phyloP scores from a whole-genome alignment of 1,284 basidiomycete genomes.

The Neolentinus lepideus region DNA sequence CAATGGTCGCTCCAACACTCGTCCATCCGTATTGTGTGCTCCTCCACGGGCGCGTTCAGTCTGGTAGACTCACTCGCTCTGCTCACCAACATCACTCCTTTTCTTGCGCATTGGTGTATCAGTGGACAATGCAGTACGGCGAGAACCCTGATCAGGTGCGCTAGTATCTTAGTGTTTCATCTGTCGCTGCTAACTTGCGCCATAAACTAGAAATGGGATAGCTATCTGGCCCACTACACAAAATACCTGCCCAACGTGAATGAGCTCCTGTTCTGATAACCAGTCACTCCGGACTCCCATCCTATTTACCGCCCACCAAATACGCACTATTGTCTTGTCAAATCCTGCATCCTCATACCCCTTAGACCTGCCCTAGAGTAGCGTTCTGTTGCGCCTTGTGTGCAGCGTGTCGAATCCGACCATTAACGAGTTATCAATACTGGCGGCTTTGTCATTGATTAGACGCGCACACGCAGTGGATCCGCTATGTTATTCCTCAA shows the following conservation, averaged over 20 bases:
- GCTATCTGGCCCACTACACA: slow-evolving; percentile 53
- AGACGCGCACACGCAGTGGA: slow-evolving; percentile 32
- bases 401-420: slow-evolving; percentile 30
- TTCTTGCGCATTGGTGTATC: slow-evolving; percentile 38
- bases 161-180: slow-evolving; percentile 4
- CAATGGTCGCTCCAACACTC: slow-evolving; percentile 43
- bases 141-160: slow-evolving; percentile 62
- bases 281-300: slow-evolving; percentile 35
- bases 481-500: slow-evolving; percentile 34
- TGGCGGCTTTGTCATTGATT: slow-evolving; percentile 32
- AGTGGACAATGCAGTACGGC: slow-evolving; percentile 44
- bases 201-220: slow-evolving; percentile 58
- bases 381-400: slow-evolving; percentile 43
- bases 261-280: slow-evolving; percentile 26
- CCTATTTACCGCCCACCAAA: slow-evolving; percentile 51
- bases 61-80: slow-evolving; percentile 45
- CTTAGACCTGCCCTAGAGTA: slow-evolving; percentile 43
- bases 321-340: slow-evolving; percentile 52
- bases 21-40: slow-evolving; percentile 39
- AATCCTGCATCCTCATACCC: slow-evolving; percentile 59
- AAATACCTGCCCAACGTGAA: slow-evolving; percentile 34
- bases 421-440: slow-evolving; percentile 28
- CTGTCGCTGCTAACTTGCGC: slow-evolving; percentile 2
- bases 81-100: slow-evolving; percentile 39
- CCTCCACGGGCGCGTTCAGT: slow-evolving; percentile 53